Percentiles rank a stretch among this genome's conserved stretches.
phyloP scores from a whole-genome alignment of 805 yeast genomes.

The Yamadazyma olivae region DNA sequence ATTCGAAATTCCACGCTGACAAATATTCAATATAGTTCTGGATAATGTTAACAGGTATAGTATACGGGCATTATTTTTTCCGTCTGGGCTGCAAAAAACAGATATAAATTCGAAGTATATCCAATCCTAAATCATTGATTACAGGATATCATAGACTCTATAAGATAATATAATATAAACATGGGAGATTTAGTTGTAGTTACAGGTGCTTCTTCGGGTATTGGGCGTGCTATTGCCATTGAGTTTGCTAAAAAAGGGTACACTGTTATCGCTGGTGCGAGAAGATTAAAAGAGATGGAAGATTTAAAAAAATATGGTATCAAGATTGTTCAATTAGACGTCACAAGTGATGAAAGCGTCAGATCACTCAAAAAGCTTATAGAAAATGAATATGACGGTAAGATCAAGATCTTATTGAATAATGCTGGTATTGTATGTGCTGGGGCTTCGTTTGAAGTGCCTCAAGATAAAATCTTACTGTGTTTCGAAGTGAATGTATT shows the following conservation, averaged over 20 bases:
- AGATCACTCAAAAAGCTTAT: conserved; percentile 40
- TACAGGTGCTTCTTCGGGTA: conserved; percentile 59
- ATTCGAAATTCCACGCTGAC: no score
- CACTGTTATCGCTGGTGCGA: conserved; percentile 70
- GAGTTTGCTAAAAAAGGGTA: conserved; percentile 52
- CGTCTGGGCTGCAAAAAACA: no score
- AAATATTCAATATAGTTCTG: no score
- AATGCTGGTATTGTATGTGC: conserved; percentile 80
- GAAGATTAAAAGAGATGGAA: conserved; percentile 62
- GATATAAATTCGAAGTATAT: no score
- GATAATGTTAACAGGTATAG: no score
- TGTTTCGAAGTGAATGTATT: conserved; percentile 66
- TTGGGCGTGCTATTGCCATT: conserved; percentile 47
- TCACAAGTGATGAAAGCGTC: conserved; percentile 50
- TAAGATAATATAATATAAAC: no score
- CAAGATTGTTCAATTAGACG: conserved; percentile 53
- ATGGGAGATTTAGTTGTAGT: conserved; percentile 25
- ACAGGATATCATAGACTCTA: no score
- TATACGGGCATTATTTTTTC: no score
- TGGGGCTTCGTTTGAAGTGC: conserved; percentile 64
- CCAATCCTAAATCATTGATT: no score
- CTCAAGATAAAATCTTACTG: conserved; percentile 48
- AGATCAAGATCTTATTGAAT: conserved; percentile 60
- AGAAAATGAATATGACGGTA: conserved; percentile 38
- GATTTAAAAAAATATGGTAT: conserved; percentile 45